Evolutionary conservation across 2,329 filamentous ascomycete species (phyloP), one percentile per base, ranked within the genome.

Genomic region (Penicillium glabrum): DNA sequence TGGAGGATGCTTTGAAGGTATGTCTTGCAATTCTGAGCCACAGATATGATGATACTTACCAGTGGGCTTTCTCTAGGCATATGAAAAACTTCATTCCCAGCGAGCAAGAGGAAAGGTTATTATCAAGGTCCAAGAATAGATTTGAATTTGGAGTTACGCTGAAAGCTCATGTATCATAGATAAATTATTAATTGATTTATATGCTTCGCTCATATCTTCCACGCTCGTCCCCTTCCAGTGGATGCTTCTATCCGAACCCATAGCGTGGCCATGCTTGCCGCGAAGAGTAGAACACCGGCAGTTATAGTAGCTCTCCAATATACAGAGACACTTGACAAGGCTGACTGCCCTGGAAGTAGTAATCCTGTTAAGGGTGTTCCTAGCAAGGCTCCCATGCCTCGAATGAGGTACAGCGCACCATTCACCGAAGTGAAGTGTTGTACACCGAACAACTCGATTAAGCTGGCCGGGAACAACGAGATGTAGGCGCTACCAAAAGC

Each of bases 401-500:
- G 69, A 41, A 76, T 68, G 50, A 76, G 69, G 56, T 76, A 76
- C 51, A 77, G 59, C 8, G 74, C 68, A 1, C 74, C 74, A 45
- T 70, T 76, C 3, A 76, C 72, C 16, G 67, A 70, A 8, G 72
- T 72, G 46, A 74, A 75, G 24, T 75, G 61, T 54, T 74, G 66
- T 13, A 70, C 63, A 4, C 74, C 74, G 48, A 77, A 77, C 5
- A 76, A 57, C 53, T 77, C 74, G 14, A 76, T 70, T 46, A 77
- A 57, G 27, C 67, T 65, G 2, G 73, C 66, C 0, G 74, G 75
- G 47, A 77, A 77, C 2, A 77, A 62, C 8, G 72, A 71, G 33
- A 77, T 72, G 56, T 77, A 77, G 3, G 75, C 74, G 39, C 72
- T 69, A 9, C 74, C 75, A 50, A 75, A 75, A 6, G 70, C 57